Percentiles rank a stretch among this genome's conserved stretches.
Conservation (phyloP, 768 basidiomycete species). For the Termitomyces sp. region DNA sequence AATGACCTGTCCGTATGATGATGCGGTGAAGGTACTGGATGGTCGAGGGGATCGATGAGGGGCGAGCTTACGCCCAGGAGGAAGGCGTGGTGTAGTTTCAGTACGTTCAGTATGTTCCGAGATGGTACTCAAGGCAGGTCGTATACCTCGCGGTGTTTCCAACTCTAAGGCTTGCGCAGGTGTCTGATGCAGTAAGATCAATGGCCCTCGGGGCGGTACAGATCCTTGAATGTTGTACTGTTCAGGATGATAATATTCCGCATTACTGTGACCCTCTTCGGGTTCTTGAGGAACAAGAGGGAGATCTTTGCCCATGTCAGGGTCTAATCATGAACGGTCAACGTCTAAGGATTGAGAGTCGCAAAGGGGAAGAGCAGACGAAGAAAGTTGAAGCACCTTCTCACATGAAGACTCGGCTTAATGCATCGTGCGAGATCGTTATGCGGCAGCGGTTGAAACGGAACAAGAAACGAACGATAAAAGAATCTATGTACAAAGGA, state of each 20-base stretch:
- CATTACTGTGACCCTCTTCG: conserved; percentile 12
- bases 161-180: conserved; percentile 25
- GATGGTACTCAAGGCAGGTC: conserved; percentile 54
- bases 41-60: conserved; percentile 35
- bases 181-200: conserved; percentile 48
- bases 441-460: conserved; percentile 16
- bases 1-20: conserved; percentile 61
- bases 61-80: conserved; percentile 32
- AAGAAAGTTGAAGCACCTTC: conserved; percentile 55
- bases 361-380: conserved; percentile 12
- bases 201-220: conserved; percentile 44
- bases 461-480: conserved; percentile 21
- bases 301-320: conserved; percentile 11
- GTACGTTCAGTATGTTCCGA: conserved; percentile 63
- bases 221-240: conserved; percentile 14
- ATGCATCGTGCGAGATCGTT: conserved; percentile 8
- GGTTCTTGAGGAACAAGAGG: conserved; percentile 15
- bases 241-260: conserved; percentile 17
- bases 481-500: conserved; percentile 16
- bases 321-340: conserved; percentile 10
- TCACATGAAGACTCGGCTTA: conserved; percentile 30
- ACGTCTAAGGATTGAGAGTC: conserved; percentile 1
- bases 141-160: conserved; percentile 20
- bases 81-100: conserved; percentile 47
- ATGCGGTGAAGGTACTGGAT: conserved; percentile 31